A percentile compares a stretch with the other conserved stretches of the same genome.
Evolutionary conservation across 2,329 filamentous ascomycete genomes (phyloP).

Genomic region (Fusarium nematophilum): DNA sequence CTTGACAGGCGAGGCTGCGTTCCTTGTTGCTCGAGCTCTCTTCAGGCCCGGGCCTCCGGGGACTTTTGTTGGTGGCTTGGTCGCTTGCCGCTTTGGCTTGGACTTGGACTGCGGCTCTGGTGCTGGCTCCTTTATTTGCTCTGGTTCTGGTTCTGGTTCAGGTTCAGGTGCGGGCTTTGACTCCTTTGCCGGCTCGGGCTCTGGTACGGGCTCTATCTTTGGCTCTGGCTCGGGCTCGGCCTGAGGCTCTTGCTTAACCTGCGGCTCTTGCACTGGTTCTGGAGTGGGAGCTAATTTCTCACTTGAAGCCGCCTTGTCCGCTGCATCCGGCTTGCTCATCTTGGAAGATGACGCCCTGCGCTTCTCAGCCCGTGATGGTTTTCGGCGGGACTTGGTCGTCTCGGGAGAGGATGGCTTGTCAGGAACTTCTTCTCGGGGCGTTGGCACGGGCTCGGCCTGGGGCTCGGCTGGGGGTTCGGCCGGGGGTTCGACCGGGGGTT

Average conservation of each 20-base stretch:
- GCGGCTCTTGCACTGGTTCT: constrained; percentile 11
- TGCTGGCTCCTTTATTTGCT: constrained; percentile 22
- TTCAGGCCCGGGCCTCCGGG: constrained; percentile 55
- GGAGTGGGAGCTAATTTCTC: constrained; percentile 12
- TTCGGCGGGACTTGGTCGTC: constrained; percentile 35
- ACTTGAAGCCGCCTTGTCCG: constrained; percentile 19
- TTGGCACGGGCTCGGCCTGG: constrained; percentile 3
- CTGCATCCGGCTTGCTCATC: constrained; percentile 30
- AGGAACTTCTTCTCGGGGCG: constrained; percentile 22
- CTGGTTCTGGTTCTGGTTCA: constrained; percentile 7
- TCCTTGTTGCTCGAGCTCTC: constrained; percentile 67
- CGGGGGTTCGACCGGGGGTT: too few relatives aligned
- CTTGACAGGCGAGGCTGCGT: constrained; percentile 61
- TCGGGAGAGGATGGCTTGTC: constrained; percentile 34
- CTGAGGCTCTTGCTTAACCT: constrained; percentile 14
- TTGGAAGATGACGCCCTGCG: constrained; percentile 36
- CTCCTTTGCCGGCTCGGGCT: constrained; percentile 7
- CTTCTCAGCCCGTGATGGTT: constrained; percentile 41
- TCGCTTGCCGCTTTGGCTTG: constrained; percentile 36
- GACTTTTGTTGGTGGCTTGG: constrained; percentile 27
- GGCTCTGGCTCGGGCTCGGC: constrained; percentile 4
- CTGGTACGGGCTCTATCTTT: constrained; percentile 3
- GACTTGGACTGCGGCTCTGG: constrained; percentile 24
- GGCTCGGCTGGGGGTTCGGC: too few relatives aligned
- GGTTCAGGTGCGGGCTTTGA: background rate